These are phyloP conservation scores for Fusarium pseudoanthophilum DNA, from an alignment of 2,329 filamentous ascomycete species.

Conservation along the genomic window DNA sequence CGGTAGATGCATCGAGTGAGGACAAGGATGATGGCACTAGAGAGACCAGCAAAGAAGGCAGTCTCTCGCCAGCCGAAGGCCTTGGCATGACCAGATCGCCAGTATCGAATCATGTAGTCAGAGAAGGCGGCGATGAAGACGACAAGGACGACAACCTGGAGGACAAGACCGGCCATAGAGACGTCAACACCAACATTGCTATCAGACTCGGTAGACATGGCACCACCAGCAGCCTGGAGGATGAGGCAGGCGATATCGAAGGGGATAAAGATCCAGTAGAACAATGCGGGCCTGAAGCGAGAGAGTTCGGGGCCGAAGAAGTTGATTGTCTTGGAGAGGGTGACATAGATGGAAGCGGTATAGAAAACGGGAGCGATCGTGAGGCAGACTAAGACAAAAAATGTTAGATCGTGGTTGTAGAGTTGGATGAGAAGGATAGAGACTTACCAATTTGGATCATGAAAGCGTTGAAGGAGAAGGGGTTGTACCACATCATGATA, in stretches of 20 bases:
- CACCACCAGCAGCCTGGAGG: slow-evolving; percentile 68
- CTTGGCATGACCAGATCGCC: slow-evolving; percentile 42
- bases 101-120: slow-evolving; percentile 62
- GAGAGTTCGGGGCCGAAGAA: slow-evolving; percentile 54
- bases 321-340: slow-evolving; percentile 59
- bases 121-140: slow-evolving; percentile 60
- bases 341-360: slow-evolving; percentile 74
- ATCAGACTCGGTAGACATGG: slow-evolving; percentile 54
- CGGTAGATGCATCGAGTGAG: slow-evolving; percentile 72
- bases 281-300: slow-evolving; percentile 55
- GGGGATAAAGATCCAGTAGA: slow-evolving; percentile 63
- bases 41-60: slow-evolving; percentile 64
- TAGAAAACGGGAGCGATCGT: slow-evolving; percentile 61
- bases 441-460: slow-evolving; percentile 71
- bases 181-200: slow-evolving; percentile 54
- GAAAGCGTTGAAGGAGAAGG: slow-evolving; percentile 69
- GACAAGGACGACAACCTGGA: slow-evolving; percentile 67
- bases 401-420: neutral
- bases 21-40: slow-evolving; percentile 66
- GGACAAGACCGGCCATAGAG: slow-evolving; percentile 63
- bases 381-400: slow-evolving; percentile 59
- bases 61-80: slow-evolving; percentile 46
- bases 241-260: slow-evolving; percentile 67
- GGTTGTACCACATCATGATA: slow-evolving; percentile 66
- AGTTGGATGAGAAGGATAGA: neutral